phyloP scores from a whole-genome alignment of 768 basidiomycete species.

The Suillus ampliporus region DNA sequence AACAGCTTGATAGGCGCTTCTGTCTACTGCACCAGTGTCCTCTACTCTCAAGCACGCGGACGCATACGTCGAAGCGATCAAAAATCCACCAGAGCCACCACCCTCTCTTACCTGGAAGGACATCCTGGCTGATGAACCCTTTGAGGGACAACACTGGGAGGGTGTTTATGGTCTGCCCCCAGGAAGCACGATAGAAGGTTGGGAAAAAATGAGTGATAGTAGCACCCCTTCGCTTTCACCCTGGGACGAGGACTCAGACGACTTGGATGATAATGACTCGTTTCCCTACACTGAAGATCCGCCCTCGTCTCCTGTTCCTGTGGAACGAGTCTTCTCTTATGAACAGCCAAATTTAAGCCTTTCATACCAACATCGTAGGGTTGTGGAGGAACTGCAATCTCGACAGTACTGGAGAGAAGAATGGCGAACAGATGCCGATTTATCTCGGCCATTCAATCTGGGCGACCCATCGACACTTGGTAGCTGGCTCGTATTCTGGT shows the following conservation, averaged over 20 bases:
- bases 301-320: constrained; percentile 6
- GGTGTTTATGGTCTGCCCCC: constrained; percentile 63
- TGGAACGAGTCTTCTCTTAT: constrained; percentile 19
- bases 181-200: constrained; percentile 50
- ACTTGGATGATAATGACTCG: constrained; percentile 25
- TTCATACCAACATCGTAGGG: constrained; percentile 50
- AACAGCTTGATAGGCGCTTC: constrained; percentile 50
- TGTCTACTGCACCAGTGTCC: constrained; percentile 58
- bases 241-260: constrained; percentile 59
- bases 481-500: constrained; percentile 27
- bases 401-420: constrained; percentile 78
- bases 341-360: constrained; percentile 31
- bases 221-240: constrained; percentile 75
- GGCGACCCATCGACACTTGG: constrained; percentile 79
- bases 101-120: constrained; percentile 70
- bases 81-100: constrained; percentile 47
- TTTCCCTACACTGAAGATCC: constrained; percentile 9
- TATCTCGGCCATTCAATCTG: constrained; percentile 57
- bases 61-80: constrained; percentile 51
- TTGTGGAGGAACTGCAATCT: constrained; percentile 64
- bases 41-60: constrained; percentile 61
- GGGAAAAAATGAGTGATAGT: constrained; percentile 54
- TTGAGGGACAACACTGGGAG: constrained; percentile 88
- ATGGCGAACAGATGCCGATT: constrained; percentile 57
- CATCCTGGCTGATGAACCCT: constrained; percentile 83